Percentiles rank a stretch among this genome's conserved stretches.
These are phyloP conservation scores for Ascochyta koolunga DNA, from an alignment of 2,329 filamentous ascomycete species.

Conservation along the genomic window DNA sequence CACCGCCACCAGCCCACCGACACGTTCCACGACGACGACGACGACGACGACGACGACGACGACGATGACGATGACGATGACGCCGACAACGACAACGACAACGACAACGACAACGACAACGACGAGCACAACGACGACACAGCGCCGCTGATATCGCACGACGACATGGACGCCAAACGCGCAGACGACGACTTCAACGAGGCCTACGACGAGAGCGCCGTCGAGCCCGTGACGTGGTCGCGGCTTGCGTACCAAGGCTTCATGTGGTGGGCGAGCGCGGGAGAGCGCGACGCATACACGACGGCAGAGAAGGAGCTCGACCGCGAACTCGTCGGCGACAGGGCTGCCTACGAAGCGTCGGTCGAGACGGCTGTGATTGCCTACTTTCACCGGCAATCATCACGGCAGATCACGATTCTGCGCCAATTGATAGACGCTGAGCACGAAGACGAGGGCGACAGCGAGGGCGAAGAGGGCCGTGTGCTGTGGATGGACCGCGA, in stretches of 20 bases:
- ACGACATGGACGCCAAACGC: constrained; percentile 32
- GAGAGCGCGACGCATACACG: constrained; percentile 67
- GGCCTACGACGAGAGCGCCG: constrained; percentile 47
- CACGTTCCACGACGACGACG: constrained; percentile 28
- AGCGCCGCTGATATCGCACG: constrained; percentile 29
- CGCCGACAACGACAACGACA: constrained; percentile 31
- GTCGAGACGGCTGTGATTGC: constrained; percentile 76
- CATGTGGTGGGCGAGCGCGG: constrained; percentile 89
- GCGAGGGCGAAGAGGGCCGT: constrained; percentile 32
- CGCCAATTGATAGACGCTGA: constrained; percentile 65
- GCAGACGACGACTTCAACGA: constrained; percentile 47
- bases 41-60: constrained; percentile 32
- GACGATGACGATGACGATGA: constrained; percentile 34
- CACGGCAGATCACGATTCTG: constrained; percentile 66
- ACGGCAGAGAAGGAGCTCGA: constrained; percentile 62
- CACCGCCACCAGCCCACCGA: constrained; percentile 33
- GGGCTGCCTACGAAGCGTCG: constrained; percentile 51
- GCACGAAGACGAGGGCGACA: constrained; percentile 49
- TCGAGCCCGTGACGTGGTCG: constrained; percentile 68
- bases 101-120: constrained; percentile 30
- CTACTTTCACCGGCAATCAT: constrained; percentile 80
- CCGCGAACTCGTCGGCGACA: constrained; percentile 51
- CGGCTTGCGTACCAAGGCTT: constrained; percentile 80
- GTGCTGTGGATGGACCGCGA: constrained; percentile 65
- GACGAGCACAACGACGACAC: constrained; percentile 34